Percentiles rank a stretch among this genome's conserved stretches.
Conservation (phyloP, 1,284 basidiomycete species). For the Xerocomus minutiporus region DNA sequence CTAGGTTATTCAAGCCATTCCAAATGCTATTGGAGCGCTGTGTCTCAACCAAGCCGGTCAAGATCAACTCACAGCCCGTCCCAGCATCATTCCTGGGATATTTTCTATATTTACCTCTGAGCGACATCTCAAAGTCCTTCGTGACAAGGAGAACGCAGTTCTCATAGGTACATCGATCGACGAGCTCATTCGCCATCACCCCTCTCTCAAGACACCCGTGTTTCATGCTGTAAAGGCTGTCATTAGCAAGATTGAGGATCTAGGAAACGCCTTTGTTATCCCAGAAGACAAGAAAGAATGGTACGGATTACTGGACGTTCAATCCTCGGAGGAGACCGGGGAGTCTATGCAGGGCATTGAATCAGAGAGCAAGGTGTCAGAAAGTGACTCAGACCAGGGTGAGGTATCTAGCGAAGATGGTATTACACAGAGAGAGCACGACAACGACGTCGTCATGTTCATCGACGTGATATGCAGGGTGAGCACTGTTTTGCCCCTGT, state of each 20-base stretch:
- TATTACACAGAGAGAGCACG: conserved; percentile 48
- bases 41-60: conserved; percentile 92
- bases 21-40: conserved; percentile 94
- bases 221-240: conserved; percentile 72
- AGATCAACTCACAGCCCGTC: conserved; percentile 72
- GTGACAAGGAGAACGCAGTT: conserved; percentile 91
- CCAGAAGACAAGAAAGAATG: conserved; percentile 58
- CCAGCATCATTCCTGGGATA: conserved; percentile 78
- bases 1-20: conserved; percentile 86
- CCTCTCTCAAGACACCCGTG: conserved; percentile 75
- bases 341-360: conserved; percentile 56
- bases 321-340: conserved; percentile 32
- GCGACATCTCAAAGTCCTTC: conserved; percentile 79
- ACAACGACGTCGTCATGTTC: conserved; percentile 71
- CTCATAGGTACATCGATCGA: conserved; percentile 88
- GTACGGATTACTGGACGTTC: conserved; percentile 52
- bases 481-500: conserved; percentile 20
- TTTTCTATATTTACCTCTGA: conserved; percentile 86
- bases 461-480: conserved; percentile 75
- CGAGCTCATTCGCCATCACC: conserved; percentile 96
- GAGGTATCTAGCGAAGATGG: conserved; percentile 38
- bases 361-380: conserved; percentile 17
- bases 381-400: conserved; percentile 25
- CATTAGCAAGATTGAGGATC: conserved; percentile 67
- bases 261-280: conserved; percentile 59